A percentile compares a stretch with the other conserved stretches of the same genome.
These are phyloP conservation scores for Pugionium dolabratum DNA, from an alignment of 345 rosid species.

Conservation along the genomic window DNA sequence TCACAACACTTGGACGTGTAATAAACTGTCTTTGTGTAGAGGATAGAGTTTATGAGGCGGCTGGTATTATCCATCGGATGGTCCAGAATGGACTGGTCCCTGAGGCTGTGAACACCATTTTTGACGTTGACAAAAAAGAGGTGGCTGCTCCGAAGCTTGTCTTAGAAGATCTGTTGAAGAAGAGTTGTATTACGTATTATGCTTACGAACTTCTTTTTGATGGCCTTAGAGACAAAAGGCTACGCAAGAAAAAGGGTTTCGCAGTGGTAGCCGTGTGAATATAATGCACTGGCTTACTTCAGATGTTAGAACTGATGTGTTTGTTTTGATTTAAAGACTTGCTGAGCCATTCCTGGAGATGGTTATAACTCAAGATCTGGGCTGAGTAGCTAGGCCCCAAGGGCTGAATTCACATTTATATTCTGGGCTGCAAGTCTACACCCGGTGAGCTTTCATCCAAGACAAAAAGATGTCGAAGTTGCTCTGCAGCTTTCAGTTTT, in stretches of 20 bases:
- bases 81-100: conserved; percentile 72
- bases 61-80: conserved; percentile 67
- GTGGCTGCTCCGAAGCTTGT: conserved; percentile 90
- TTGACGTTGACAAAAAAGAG: conserved; percentile 70
- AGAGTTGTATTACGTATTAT: conserved; percentile 72
- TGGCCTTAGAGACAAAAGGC: conserved; percentile 78
- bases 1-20: conserved; percentile 73
- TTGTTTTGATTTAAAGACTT: conserved; percentile 4
- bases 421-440: too few relatives aligned
- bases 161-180: conserved; percentile 85
- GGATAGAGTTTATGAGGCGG: conserved; percentile 69
- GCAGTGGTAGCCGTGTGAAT: conserved; percentile 28
- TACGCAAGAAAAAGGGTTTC: conserved; percentile 52
- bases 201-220: conserved; percentile 83
- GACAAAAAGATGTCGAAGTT: not conserved
- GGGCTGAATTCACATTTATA: not conserved
- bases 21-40: conserved; percentile 79
- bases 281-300: conserved; percentile 23
- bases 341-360: conserved; percentile 11
- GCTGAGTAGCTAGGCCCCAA: not conserved
- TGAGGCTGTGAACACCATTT: conserved; percentile 67
- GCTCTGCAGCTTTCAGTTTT: not conserved
- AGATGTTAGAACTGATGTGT: not conserved
- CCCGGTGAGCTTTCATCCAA: not conserved
- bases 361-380: conserved; percentile 6